phyloP scores from a whole-genome alignment of 2,329 filamentous ascomycete genomes.

The Cadophora luteo-olivacea region DNA sequence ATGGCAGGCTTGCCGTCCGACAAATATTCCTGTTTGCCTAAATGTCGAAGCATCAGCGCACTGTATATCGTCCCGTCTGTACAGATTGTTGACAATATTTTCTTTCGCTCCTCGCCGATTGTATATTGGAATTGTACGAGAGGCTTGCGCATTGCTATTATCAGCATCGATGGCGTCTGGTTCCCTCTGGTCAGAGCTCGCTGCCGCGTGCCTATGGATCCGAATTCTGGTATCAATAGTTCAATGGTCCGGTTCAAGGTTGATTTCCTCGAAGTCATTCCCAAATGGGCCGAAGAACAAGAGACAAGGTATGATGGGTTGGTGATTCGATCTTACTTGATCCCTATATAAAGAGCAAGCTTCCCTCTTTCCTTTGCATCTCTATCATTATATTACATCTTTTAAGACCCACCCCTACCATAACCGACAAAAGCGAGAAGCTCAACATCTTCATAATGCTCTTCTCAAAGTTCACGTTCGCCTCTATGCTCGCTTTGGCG shows the following conservation, averaged over 20 bases:
- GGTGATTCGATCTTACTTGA: constrained; percentile 3
- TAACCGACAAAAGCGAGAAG: not conserved
- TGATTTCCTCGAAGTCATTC: not conserved
- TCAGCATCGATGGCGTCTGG: not conserved
- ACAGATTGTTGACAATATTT: not conserved
- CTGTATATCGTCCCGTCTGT: not conserved
- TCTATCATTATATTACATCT: constrained; percentile 3
- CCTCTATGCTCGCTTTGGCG: constrained; percentile 23
- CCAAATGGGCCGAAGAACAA: not conserved
- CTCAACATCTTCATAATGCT: constrained; percentile 16
- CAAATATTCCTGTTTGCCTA: constrained; percentile 1
- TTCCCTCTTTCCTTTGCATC: not conserved
- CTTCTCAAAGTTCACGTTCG: constrained; percentile 22
- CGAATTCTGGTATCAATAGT: constrained; percentile 9
- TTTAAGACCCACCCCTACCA: not conserved
- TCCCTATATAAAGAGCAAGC: constrained; percentile 1
- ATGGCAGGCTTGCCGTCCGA: constrained; percentile 1
- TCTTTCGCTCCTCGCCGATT: not conserved
- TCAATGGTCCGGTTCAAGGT: not conserved
- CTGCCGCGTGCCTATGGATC: constrained; percentile 8
- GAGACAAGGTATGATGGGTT: not conserved
- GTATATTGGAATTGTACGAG: not conserved
- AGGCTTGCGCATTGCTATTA: constrained; percentile 1
- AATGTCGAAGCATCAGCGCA: not conserved
- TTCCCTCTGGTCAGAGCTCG: not conserved